Percentiles rank a stretch among this genome's conserved stretches.
Conservation (phyloP, 495 filamentous ascomycete species). For the Penicillium lagena region DNA sequence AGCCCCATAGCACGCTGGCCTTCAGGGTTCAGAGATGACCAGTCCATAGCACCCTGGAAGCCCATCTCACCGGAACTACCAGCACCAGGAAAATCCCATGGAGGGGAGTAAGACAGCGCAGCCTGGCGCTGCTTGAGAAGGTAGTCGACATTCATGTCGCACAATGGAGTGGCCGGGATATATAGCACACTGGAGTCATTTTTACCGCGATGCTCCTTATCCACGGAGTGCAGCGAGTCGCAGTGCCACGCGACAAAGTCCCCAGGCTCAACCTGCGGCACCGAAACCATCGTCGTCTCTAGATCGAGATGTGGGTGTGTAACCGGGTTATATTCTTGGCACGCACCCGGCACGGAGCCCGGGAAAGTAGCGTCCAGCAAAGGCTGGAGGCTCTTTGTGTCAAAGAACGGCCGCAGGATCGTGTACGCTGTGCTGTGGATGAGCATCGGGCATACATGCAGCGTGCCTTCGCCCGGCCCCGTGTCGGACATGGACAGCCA, state of each 20-base stretch:
- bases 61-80: slow-evolving; percentile 39
- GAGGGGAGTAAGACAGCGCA: slow-evolving; percentile 33
- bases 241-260: slow-evolving; percentile 93
- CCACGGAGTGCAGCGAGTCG: slow-evolving; percentile 75
- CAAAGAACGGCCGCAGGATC: slow-evolving; percentile 82
- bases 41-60: slow-evolving; percentile 36
- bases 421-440: slow-evolving; percentile 70
- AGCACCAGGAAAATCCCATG: slow-evolving; percentile 60
- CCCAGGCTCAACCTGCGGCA: slow-evolving; percentile 70
- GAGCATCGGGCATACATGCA: slow-evolving; percentile 78
- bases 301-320: slow-evolving; percentile 77
- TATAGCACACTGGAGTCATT: slow-evolving; percentile 77
- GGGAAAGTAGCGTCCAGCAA: slow-evolving; percentile 48
- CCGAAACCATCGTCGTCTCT: slow-evolving; percentile 65
- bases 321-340: slow-evolving; percentile 66
- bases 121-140: slow-evolving; percentile 60
- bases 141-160: slow-evolving; percentile 65
- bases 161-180: slow-evolving; percentile 79
- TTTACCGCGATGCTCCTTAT: slow-evolving; percentile 64
- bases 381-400: slow-evolving; percentile 40
- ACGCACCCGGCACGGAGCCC: slow-evolving; percentile 67
- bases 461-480: slow-evolving; percentile 66
- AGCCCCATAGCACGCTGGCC: slow-evolving; percentile 58
- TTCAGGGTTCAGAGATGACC: slow-evolving; percentile 27
- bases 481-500: slow-evolving; percentile 77